These are phyloP conservation scores for Phytophthora constricta DNA, from an alignment of 352 stramenopile species.

Conservation along the genomic window DNA sequence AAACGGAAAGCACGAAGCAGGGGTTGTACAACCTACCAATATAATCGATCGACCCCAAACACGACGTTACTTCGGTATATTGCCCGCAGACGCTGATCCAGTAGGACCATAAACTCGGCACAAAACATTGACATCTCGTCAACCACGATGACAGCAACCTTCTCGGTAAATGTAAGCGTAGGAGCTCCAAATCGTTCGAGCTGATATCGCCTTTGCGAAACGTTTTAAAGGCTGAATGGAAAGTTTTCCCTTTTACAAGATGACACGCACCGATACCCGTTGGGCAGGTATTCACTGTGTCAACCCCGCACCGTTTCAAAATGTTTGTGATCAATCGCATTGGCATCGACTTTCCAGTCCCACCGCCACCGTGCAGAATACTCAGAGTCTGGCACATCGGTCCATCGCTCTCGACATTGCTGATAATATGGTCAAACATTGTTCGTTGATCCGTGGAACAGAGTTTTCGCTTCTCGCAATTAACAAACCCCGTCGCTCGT, in stretches of 20 bases:
- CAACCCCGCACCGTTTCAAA: background rate
- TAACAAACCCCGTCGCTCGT: too few relatives aligned
- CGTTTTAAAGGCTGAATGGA: conserved; percentile 16
- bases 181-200: conserved; percentile 10
- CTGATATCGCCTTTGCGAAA: background rate
- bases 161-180: conserved; percentile 23
- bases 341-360: conserved; percentile 11
- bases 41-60: conserved; percentile 28
- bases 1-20: too few relatives aligned
- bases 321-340: background rate
- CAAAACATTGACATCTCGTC: conserved; percentile 38
- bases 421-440: conserved; percentile 7
- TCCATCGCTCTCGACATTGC: background rate
- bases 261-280: conserved; percentile 21
- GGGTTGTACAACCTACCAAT: conserved; percentile 6
- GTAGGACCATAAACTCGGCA: conserved; percentile 12
- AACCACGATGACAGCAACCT: conserved; percentile 16
- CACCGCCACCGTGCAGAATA: conserved; percentile 15
- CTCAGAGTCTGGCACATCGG: conserved; percentile 2
- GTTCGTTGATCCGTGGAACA: conserved; percentile 16
- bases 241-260: conserved; percentile 2
- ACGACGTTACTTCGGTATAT: conserved; percentile 13
- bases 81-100: conserved; percentile 21
- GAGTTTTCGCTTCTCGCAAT: background rate
- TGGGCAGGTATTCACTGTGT: conserved; percentile 7